phyloP scores from a whole-genome alignment of 2,329 filamentous ascomycete genomes.

The Ophiostoma triangulosporum region DNA sequence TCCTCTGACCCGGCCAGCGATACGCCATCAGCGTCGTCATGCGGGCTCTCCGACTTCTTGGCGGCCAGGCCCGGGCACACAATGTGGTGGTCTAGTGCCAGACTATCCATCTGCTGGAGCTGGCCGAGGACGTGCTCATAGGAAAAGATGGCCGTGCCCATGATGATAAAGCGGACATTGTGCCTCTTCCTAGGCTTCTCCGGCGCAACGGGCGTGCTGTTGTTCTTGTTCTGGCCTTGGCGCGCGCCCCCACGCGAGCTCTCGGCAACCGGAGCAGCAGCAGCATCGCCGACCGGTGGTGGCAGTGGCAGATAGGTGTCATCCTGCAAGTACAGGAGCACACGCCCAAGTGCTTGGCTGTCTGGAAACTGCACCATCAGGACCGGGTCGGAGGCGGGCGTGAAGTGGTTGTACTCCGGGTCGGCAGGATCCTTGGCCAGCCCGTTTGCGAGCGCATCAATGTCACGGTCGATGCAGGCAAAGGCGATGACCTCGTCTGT shows the following conservation, averaged over 20 bases:
- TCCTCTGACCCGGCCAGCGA: background rate
- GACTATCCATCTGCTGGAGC: conserved; percentile 39
- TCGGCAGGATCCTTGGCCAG: background rate
- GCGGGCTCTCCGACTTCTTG: background rate
- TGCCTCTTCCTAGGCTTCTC: background rate
- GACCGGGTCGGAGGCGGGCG: conserved; percentile 32
- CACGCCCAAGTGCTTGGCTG: conserved; percentile 28
- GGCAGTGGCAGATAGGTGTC: background rate
- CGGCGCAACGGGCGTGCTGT: background rate
- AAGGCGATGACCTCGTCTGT: conserved; percentile 42
- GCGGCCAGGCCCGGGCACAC: conserved; percentile 3
- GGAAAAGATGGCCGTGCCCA: conserved; percentile 54
- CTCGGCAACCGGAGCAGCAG: too few species aligned
- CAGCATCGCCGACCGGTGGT: too few species aligned
- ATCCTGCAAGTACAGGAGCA: conserved; percentile 30
- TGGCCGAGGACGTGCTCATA: conserved; percentile 52
- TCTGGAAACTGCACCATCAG: conserved; percentile 40
- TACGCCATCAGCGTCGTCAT: background rate
- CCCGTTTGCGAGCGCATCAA: conserved; percentile 25
- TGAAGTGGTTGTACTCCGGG: conserved; percentile 1
- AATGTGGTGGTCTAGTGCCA: conserved; percentile 43
- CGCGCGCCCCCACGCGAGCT: too few species aligned
- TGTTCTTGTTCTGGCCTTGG: background rate
- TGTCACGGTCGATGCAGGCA: conserved; percentile 39
- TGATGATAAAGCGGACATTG: conserved; percentile 36